Evolutionary conservation across 2,329 filamentous ascomycete species (phyloP).

Genomic region (Gnomoniopsis smithogilvyi): DNA sequence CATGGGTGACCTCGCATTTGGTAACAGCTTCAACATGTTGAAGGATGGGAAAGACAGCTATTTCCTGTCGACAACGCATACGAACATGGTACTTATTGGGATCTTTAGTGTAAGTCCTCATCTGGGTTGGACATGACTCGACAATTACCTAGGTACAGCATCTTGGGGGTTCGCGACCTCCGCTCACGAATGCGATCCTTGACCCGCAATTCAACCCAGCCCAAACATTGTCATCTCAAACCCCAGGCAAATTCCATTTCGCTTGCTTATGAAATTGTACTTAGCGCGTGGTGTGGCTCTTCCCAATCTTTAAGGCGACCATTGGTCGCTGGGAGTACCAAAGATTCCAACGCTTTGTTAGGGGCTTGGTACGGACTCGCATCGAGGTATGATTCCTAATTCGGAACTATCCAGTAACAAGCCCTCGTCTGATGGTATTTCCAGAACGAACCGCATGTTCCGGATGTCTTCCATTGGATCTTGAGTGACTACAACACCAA

Average conservation of each 20-base stretch:
- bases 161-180: no score
- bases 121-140: neutral
- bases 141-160: neutral
- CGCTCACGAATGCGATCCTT: neutral
- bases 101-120: constrained; percentile 19
- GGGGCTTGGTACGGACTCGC: constrained; percentile 15
- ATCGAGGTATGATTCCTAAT: constrained; percentile 13
- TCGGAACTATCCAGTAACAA: neutral
- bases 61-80: constrained; percentile 25
- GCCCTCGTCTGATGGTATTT: neutral
- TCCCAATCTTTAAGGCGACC: constrained; percentile 14
- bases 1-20: constrained; percentile 40
- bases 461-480: constrained; percentile 31
- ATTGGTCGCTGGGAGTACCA: constrained; percentile 20
- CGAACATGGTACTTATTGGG: constrained; percentile 22
- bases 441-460: constrained; percentile 14
- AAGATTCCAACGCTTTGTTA: constrained; percentile 21
- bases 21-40: constrained; percentile 33
- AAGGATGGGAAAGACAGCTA: constrained; percentile 24
- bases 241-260: neutral
- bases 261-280: neutral
- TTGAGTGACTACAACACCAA: constrained; percentile 24
- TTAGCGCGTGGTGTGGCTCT: constrained; percentile 6
- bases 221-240: neutral
- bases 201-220: constrained; percentile 23